Evolutionary conservation across 148 eudicot species (phyloP).

Genomic region (Rhododendron vialii): DNA sequence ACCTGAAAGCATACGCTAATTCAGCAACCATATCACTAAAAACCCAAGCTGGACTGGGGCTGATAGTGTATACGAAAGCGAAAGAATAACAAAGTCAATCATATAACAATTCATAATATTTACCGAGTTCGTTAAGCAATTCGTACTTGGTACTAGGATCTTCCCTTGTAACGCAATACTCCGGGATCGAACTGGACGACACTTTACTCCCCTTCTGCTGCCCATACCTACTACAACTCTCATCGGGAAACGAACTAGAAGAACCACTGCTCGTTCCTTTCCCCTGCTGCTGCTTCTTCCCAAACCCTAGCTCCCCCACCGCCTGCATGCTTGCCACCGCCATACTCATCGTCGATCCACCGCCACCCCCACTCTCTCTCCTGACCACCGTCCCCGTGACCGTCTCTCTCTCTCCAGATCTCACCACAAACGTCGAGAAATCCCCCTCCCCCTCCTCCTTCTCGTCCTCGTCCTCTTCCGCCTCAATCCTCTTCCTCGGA

Average conservation of each 20-base stretch:
- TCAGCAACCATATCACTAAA: not conserved
- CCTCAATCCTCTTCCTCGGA: slow-evolving; percentile 20
- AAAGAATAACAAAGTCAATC: not conserved
- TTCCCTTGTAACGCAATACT: slow-evolving; percentile 66
- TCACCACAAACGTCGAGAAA: slow-evolving; percentile 75
- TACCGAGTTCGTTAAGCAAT: slow-evolving; percentile 87
- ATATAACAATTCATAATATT: not conserved
- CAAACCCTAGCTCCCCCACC: slow-evolving; percentile 58
- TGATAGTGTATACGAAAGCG: not conserved
- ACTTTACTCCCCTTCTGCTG: slow-evolving; percentile 48
- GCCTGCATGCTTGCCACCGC: slow-evolving; percentile 97
- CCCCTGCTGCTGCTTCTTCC: slow-evolving; percentile 33
- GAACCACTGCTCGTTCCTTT: slow-evolving; percentile 18
- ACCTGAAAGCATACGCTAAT: not conserved
- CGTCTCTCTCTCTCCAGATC: slow-evolving; percentile 35
- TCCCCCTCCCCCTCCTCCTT: slow-evolving; percentile 43
- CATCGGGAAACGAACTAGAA: slow-evolving; percentile 18
- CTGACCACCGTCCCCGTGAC: slow-evolving; percentile 57
- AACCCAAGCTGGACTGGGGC: not conserved
- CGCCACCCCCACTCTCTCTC: slow-evolving; percentile 35
- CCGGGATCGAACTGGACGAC: slow-evolving; percentile 82
- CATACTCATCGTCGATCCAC: slow-evolving; percentile 55
- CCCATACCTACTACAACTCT: slow-evolving; percentile 26
- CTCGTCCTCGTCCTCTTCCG: slow-evolving; percentile 35
- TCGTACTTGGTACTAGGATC: slow-evolving; percentile 82